Evolutionary conservation across 2,329 filamentous ascomycete genomes (phyloP), one percentile per base, ranked within the genome.

Genomic region (Xylaria digitata): DNA sequence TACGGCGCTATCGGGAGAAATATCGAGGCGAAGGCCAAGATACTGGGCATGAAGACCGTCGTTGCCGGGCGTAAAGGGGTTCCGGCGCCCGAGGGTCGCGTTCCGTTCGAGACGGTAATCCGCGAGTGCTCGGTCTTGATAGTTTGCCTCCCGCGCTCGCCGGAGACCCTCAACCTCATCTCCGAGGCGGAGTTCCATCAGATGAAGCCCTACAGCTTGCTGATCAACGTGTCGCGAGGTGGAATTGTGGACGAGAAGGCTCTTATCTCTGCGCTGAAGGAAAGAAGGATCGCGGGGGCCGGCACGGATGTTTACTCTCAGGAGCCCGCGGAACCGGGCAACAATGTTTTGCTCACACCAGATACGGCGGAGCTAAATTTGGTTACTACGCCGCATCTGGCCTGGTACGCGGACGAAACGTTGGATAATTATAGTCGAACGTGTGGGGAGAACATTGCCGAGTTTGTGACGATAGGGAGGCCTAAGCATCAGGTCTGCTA

Each of bases 171-270:
- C 53, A 72, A 74, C 58, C 66, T 75, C 30, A 70, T 78, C 26
- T 71, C 73, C 1, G 61, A 61, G 6, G 53, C 68, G 0, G 76
- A 78, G 65, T 63, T 78, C 1, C 49, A 55, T 7, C 56, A 64
- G 8, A 77, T 77, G 75, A 70, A 63, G 50, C 53, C 64, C 2
- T 68, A 73, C 50, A 66, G 70, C 0, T 63, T 77, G 19, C 59
- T 78, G 17, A 68, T 78, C 59, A 78, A 78, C 50, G 75, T 77
- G 15, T 76, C 76, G 26, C 74, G 76, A 3, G 76, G 75, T 8
- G 76, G 76, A 0, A 75, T 78, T 49, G 74, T 78, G 19, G 73
- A 77, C 52, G 76, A 78, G 69, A 58, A 37, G 8, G 75, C 76
- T 0, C 69, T 78, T 0, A 64, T 77, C 15, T 65, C 65, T 3